Percentiles rank a stretch among this genome's conserved stretches.
Evolutionary conservation across 2,329 filamentous ascomycete genomes (phyloP).

Genomic region (Sclerotinia nivalis): DNA sequence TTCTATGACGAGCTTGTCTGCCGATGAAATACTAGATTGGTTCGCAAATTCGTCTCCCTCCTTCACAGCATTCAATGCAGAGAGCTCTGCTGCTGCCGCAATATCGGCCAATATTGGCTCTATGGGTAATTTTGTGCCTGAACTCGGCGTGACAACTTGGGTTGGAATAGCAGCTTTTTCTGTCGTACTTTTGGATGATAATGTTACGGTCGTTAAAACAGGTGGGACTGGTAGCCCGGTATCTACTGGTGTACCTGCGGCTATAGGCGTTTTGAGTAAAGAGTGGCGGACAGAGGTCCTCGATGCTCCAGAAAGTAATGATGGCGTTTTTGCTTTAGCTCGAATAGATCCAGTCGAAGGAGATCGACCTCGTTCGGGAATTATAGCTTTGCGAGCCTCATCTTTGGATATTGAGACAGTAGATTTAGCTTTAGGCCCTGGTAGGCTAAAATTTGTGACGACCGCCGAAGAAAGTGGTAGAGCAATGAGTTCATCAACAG

Average conservation of each 20-base stretch:
- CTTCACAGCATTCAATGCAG: not conserved
- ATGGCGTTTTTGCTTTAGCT: conserved; percentile 30
- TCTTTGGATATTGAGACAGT: not conserved
- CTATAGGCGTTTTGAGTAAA: conserved; percentile 35
- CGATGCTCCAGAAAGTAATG: conserved; percentile 35
- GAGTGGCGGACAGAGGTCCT: conserved; percentile 34
- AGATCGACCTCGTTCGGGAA: not conserved
- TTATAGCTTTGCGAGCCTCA: not conserved
- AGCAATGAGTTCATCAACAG: conserved; percentile 23
- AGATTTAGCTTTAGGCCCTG: conserved; percentile 30
- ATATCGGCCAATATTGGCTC: conserved; percentile 18
- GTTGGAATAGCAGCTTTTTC: not conserved
- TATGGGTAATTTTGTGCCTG: conserved; percentile 13
- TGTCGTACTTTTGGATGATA: not conserved
- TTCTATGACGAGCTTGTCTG: conserved; percentile 18
- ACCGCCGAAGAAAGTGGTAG: conserved; percentile 31
- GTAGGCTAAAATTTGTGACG: conserved; percentile 38
- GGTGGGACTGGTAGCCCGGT: conserved; percentile 34
- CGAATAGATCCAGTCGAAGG: conserved; percentile 17
- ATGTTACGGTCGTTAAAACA: conserved; percentile 27
- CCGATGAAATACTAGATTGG: not conserved
- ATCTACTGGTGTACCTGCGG: conserved; percentile 30
- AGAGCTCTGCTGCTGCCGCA: conserved; percentile 15
- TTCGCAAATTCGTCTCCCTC: not conserved
- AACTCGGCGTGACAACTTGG: conserved; percentile 7